Evolutionary conservation across 2,329 filamentous ascomycete genomes (phyloP).

Genomic region (Ceratocystis cubensis): DNA sequence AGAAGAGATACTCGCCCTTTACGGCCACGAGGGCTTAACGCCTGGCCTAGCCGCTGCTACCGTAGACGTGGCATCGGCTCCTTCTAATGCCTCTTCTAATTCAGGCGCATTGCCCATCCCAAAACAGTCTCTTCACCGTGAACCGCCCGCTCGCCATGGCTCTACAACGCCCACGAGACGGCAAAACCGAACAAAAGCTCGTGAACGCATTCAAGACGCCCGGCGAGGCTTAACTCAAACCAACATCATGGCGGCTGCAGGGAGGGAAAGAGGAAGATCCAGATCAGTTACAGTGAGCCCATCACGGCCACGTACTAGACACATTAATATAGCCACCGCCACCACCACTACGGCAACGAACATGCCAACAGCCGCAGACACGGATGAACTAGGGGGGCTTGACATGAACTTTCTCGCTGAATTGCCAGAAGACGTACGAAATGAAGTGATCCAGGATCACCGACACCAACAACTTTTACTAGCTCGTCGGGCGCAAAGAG

Average conservation of each 20-base stretch:
- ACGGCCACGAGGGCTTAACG: constrained; percentile 35
- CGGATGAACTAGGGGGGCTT: constrained; percentile 31
- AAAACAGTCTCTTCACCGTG: constrained; percentile 2
- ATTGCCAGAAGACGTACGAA: constrained; percentile 66
- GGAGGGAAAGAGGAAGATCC: not conserved
- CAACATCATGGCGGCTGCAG: constrained; percentile 39
- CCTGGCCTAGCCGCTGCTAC: constrained; percentile 25
- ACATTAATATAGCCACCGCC: constrained; percentile 15
- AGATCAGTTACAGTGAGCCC: constrained; percentile 14
- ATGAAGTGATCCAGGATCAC: constrained; percentile 67
- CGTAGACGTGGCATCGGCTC: not conserved
- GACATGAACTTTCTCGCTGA: constrained; percentile 67
- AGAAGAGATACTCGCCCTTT: constrained; percentile 66
- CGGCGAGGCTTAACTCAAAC: constrained; percentile 57
- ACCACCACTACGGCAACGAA: constrained; percentile 22
- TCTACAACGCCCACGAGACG: constrained; percentile 24
- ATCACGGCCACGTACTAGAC: constrained; percentile 2
- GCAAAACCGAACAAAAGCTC: constrained; percentile 33
- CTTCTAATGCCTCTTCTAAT: constrained; percentile 24
- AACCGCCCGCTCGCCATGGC: not conserved
- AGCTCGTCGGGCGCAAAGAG: not conserved
- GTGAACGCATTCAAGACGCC: constrained; percentile 40
- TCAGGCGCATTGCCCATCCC: not conserved
- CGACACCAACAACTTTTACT: constrained; percentile 32
- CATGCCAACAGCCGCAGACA: constrained; percentile 27